Percentiles rank a stretch among this genome's conserved stretches.
Conservation (phyloP, 345 rosid genomes). For the Zanthoxylum bungeanum region DNA sequence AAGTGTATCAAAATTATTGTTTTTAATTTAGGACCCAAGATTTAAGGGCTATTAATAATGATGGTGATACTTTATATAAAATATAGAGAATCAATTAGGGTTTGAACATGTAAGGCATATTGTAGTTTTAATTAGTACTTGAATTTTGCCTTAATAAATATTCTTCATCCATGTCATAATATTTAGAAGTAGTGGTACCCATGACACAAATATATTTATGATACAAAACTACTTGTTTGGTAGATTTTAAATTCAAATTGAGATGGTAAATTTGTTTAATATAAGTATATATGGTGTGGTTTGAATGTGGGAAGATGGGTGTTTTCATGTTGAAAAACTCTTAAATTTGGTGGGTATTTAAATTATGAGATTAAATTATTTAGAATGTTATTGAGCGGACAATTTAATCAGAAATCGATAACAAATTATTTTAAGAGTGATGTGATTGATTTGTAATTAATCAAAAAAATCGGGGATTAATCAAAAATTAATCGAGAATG, state of each 20-base stretch:
- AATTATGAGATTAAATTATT: neutral
- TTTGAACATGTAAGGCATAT: neutral
- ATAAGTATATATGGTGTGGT: neutral
- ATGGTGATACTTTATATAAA: neutral
- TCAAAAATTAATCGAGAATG: too few species aligned
- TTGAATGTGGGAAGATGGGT: conserved; percentile 14
- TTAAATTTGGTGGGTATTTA: neutral
- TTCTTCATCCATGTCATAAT: neutral
- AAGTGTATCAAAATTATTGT: neutral
- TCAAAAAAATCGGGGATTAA: too few species aligned
- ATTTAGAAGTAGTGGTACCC: neutral
- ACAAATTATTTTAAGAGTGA: too few species aligned
- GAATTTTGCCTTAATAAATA: neutral
- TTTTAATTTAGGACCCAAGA: neutral
- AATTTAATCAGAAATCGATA: too few species aligned
- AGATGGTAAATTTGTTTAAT: neutral
- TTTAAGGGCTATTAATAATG: neutral
- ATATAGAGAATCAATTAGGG: neutral
- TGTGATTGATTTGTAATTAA: too few species aligned
- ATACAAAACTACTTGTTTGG: neutral
- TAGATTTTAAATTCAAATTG: conserved; percentile 11
- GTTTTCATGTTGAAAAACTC: neutral
- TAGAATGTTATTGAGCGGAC: too few species aligned
- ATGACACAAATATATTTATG: neutral
- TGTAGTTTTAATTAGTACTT: neutral